These are phyloP conservation scores for Ophiobolus disseminans DNA, from an alignment of 2,329 filamentous ascomycete species.

Conservation along the genomic window DNA sequence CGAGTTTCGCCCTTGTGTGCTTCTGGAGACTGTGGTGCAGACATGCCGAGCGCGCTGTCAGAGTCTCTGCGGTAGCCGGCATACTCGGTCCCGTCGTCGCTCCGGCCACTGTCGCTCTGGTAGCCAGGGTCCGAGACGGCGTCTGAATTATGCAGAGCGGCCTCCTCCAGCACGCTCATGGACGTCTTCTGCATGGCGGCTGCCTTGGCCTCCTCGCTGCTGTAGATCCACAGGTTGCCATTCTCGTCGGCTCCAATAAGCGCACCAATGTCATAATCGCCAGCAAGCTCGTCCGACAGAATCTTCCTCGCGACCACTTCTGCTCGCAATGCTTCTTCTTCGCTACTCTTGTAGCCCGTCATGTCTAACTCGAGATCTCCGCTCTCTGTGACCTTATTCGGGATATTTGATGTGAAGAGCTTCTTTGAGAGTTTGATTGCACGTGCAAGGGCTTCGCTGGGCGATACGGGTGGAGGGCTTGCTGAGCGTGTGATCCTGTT, in stretches of 20 bases:
- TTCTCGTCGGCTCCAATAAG: slow-evolving; percentile 94
- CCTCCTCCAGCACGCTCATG: slow-evolving; percentile 60
- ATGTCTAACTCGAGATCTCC: slow-evolving; percentile 98
- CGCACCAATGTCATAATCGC: slow-evolving; percentile 94
- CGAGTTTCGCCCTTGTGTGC: slow-evolving; percentile 68
- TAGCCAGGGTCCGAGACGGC: slow-evolving; percentile 92
- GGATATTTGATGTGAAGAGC: slow-evolving; percentile 88
- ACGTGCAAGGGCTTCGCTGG: slow-evolving; percentile 79
- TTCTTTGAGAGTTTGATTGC: slow-evolving; percentile 86
- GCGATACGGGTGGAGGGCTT: slow-evolving; percentile 77
- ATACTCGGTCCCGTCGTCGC: slow-evolving; percentile 62
- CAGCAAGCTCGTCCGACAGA: slow-evolving; percentile 88
- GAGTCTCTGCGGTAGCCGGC: slow-evolving; percentile 72
- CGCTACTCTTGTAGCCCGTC: slow-evolving; percentile 93
- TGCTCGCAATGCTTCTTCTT: slow-evolving; percentile 88
- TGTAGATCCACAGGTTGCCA: slow-evolving; percentile 99
- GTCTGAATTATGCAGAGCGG: slow-evolving; percentile 70
- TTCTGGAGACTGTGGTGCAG: slow-evolving; percentile 62
- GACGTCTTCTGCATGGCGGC: slow-evolving; percentile 73
- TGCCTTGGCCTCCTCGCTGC: slow-evolving; percentile 94
- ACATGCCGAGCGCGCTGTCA: slow-evolving; percentile 71
- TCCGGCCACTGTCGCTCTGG: slow-evolving; percentile 81
- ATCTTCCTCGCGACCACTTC: slow-evolving; percentile 95
- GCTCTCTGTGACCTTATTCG: slow-evolving; percentile 86
- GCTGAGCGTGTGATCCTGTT: slow-evolving; percentile 61